Base-by-base conservation (phyloP, 306 rosid genomes). In the Corylus avellana region DNA sequence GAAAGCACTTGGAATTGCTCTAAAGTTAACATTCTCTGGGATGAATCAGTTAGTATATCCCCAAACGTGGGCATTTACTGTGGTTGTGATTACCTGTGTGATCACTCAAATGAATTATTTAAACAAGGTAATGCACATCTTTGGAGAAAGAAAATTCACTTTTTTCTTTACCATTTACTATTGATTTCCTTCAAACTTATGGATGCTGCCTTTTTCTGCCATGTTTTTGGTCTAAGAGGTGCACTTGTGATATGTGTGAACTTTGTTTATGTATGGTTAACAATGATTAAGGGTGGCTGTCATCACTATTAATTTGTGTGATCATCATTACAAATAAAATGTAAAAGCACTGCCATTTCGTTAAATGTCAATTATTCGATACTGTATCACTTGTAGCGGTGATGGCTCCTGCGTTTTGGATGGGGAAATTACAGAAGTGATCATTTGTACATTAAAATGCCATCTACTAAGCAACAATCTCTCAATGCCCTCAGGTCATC, bases 61-160 rank as follows among this genome's bases (percentile, higher is more conserved):
- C 56, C 97, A 94, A 81, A 94, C 98, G 12, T 94, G 98, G 98
- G 91, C 77, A 75, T 94, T 94, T 78, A 87, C 93, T 72, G 64
- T 91, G 76, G 92, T 94, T 77, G 97, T 94, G 53, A 78, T 88
- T 75, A 73, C 83, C 59, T 94, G 98, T 80, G 93, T 92, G 85
- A 93, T 94, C 85, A 94, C 97, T 70, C 98, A 94, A 85, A 94
- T 94, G 98, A 94, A 94, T 90, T 94, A 94, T 89, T 87, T 94
- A 77, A 94, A 94, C 84, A 94, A 92, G 98, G 98, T 92, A 79
- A 76, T 17, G 27, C 8, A 6, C 63, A 27, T 14, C 78, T 50
- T 54, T 1, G 25, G 10, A 54, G 53, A 49, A 49, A 49, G 46
- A 42, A 6, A 42, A 42, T 42, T 42, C 46, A 42, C 6, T 42